Evolutionary conservation across 208 protist genomes (phyloP).

Genomic region (Leishmania gerbilli): DNA sequence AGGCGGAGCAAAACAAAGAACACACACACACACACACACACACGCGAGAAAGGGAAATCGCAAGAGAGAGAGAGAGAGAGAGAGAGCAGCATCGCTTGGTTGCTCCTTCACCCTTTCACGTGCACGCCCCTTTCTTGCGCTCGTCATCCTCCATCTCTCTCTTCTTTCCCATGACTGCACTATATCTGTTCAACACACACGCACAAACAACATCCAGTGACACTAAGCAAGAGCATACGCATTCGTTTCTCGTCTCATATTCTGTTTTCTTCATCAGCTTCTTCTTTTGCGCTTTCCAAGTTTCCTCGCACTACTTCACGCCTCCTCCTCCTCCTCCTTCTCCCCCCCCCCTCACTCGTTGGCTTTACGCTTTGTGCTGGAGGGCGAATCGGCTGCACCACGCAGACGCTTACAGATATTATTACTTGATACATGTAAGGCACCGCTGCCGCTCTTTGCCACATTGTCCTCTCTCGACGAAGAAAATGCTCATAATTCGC

Average conservation of each 20-base stretch:
- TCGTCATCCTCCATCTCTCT: background rate
- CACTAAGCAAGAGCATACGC: background rate
- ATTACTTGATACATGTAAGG: background rate
- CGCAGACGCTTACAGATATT: background rate
- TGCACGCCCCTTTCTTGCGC: background rate
- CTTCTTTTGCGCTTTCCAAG: background rate
- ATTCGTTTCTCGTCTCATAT: background rate
- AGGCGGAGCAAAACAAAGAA: background rate
- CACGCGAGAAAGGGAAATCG: background rate
- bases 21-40: background rate
- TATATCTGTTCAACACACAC: background rate
- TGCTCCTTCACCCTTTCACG: too few species aligned
- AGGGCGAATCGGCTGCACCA: background rate
- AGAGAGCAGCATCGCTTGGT: background rate
- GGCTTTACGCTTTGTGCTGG: background rate
- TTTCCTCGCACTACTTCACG: background rate
- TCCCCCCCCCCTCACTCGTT: background rate
- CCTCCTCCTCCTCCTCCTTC: background rate
- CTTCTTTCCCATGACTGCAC: background rate
- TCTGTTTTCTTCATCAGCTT: background rate
- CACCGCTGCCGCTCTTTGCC: background rate
- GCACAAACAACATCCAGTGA: background rate
- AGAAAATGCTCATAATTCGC: conserved; percentile 35
- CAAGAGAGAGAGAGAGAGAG: too few species aligned
- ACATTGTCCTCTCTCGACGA: background rate